phyloP scores from a whole-genome alignment of 2,329 filamentous ascomycete genomes.

The Alternaria sp. region DNA sequence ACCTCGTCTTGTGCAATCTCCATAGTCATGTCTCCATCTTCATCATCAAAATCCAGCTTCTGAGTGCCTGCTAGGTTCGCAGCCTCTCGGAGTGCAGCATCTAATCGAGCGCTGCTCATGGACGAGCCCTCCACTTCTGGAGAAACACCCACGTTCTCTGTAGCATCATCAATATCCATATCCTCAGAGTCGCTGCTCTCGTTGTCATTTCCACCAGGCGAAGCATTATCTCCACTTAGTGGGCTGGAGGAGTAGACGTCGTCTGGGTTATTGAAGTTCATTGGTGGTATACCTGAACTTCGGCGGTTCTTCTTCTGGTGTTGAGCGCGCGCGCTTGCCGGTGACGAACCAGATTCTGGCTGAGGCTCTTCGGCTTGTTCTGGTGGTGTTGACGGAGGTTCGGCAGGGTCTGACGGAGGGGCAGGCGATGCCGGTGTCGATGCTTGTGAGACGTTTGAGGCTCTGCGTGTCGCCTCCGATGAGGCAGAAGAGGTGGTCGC shows the following conservation, averaged over 20 bases:
- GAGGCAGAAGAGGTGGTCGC: conserved; percentile 78
- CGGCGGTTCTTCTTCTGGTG: conserved; percentile 68
- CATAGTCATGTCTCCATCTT: conserved; percentile 62
- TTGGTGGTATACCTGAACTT: conserved; percentile 71
- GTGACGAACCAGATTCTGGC: conserved; percentile 64
- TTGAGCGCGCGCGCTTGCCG: conserved; percentile 70
- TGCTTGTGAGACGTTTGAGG: conserved; percentile 66
- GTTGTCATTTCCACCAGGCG: conserved; percentile 52
- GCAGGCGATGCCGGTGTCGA: conserved; percentile 39
- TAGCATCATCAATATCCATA: conserved; percentile 70
- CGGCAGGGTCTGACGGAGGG: conserved; percentile 58
- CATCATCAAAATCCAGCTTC: conserved; percentile 62
- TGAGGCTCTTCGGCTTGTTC: conserved; percentile 69
- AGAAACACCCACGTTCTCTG: conserved; percentile 65
- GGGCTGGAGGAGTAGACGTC: conserved; percentile 78
- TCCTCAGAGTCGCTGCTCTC: conserved; percentile 65
- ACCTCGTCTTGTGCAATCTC: conserved; percentile 69
- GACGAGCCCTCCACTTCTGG: conserved; percentile 65
- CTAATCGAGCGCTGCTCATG: conserved; percentile 75
- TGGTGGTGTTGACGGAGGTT: conserved; percentile 69
- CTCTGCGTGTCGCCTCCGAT: conserved; percentile 76
- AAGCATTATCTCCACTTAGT: conserved; percentile 68
- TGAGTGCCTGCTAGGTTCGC: conserved; percentile 78
- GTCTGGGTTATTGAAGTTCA: conserved; percentile 71
- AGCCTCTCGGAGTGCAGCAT: conserved; percentile 79